Evolutionary conservation across 345 rosid species (phyloP).

Genomic region (Populus tremula): DNA sequence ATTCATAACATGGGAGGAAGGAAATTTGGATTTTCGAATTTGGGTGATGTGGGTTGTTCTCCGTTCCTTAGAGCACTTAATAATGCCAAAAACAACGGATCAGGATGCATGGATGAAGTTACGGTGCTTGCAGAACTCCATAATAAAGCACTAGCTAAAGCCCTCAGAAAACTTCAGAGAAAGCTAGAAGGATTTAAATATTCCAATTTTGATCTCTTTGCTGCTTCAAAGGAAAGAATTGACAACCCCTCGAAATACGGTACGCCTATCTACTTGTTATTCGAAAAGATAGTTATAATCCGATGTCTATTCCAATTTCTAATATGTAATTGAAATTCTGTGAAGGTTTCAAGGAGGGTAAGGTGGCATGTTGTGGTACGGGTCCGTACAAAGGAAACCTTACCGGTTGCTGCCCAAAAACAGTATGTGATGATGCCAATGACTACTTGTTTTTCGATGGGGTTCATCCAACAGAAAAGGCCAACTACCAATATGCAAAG

Average conservation of each 20-base stretch:
- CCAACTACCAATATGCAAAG: too few relatives aligned
- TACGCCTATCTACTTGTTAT: background rate
- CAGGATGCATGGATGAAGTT: slow-evolving; percentile 15
- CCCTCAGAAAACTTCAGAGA: slow-evolving; percentile 10
- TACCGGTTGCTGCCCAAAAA: background rate
- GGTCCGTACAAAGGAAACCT: background rate
- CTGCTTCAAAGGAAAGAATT: background rate
- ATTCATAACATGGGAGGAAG: slow-evolving; percentile 42
- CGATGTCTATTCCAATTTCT: background rate
- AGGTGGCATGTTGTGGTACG: slow-evolving; percentile 12
- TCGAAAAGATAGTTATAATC: too few relatives aligned
- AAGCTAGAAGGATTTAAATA: slow-evolving; percentile 28
- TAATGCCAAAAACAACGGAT: slow-evolving; percentile 10
- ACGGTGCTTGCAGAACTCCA: slow-evolving; percentile 22
- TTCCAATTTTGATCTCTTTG: background rate
- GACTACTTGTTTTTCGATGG: too few relatives aligned
- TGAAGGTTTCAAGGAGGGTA: slow-evolving; percentile 8
- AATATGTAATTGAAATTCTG: background rate
- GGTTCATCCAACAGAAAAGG: too few relatives aligned
- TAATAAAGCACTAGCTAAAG: slow-evolving; percentile 22
- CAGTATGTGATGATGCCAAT: slow-evolving; percentile 7
- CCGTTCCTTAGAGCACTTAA: slow-evolving; percentile 18
- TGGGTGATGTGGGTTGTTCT: slow-evolving; percentile 24
- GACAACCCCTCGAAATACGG: slow-evolving; percentile 20
- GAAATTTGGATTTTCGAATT: slow-evolving; percentile 38